Conservation (phyloP, 371 early-diverging fungal genomes). For the Rhizopus arrhizus region DNA sequence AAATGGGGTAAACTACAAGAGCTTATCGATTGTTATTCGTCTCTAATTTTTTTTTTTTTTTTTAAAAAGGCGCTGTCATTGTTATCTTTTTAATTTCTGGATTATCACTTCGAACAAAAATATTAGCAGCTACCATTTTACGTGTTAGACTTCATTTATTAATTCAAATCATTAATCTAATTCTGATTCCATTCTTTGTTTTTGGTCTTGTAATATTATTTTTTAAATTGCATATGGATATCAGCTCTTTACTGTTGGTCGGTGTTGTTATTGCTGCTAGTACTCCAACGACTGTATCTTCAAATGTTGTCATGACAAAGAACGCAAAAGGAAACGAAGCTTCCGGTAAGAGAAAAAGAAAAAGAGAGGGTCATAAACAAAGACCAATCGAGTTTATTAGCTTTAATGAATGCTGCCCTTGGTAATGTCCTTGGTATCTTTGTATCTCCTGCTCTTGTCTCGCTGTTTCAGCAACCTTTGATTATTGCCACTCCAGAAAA, state of each 20-base stretch:
- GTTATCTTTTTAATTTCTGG: constrained; percentile 77
- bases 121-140: constrained; percentile 58
- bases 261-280: constrained; percentile 71
- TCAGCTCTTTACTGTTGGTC: constrained; percentile 61
- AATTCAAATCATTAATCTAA: constrained; percentile 64
- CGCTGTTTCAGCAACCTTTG: constrained; percentile 42
- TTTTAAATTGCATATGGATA: constrained; percentile 39
- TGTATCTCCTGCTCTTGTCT: constrained; percentile 63
- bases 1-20: constrained; percentile 57
- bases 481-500: constrained; percentile 47
- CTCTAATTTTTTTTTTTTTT: not conserved
- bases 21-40: not conserved
- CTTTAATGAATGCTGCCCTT: constrained; percentile 71
- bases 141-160: constrained; percentile 65
- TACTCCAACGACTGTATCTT: constrained; percentile 78
- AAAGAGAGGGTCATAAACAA: too few species aligned
- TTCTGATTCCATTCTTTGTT: constrained; percentile 67
- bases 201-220: constrained; percentile 62
- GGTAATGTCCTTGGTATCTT: constrained; percentile 78
- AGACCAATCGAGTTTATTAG: constrained; percentile 11
- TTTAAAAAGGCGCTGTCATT: constrained; percentile 56
- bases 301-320: constrained; percentile 81
- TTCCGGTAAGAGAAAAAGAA: constrained; percentile 31
- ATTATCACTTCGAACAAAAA: constrained; percentile 66
- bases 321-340: constrained; percentile 75